These are phyloP conservation scores for Dothistroma pini DNA, from an alignment of 2,329 filamentous ascomycete species.

Conservation along the genomic window DNA sequence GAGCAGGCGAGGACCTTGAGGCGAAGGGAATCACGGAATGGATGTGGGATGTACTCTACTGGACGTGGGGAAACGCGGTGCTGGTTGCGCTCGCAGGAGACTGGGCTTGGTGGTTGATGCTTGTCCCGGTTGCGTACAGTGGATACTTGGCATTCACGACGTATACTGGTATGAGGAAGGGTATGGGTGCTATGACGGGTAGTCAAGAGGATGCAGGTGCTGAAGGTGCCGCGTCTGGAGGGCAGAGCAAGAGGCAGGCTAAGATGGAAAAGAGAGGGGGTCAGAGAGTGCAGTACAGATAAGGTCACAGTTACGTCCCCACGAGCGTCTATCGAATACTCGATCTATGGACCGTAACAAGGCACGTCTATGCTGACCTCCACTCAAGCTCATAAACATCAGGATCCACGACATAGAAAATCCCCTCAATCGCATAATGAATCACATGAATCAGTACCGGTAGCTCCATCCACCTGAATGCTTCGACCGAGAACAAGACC, in stretches of 20 bases:
- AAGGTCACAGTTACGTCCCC: not conserved
- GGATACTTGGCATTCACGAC: slow-evolving; percentile 45
- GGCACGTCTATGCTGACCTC: not conserved
- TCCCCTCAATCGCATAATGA: not conserved
- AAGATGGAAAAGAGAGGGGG: slow-evolving; percentile 53
- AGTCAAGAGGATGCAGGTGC: slow-evolving; percentile 29
- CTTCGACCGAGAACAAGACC: not conserved
- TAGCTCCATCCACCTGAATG: not conserved
- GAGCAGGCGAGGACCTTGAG: slow-evolving; percentile 80
- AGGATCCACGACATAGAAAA: not conserved
- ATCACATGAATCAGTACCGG: not conserved
- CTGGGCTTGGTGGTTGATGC: slow-evolving; percentile 63
- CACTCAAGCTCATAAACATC: not conserved
- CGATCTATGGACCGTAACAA: not conserved
- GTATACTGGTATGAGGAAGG: slow-evolving; percentile 44
- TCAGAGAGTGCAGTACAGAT: slow-evolving; percentile 48
- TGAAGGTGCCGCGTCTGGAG: slow-evolving; percentile 27
- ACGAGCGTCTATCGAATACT: not conserved
- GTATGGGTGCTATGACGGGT: slow-evolving; percentile 41
- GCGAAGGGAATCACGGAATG: slow-evolving; percentile 90
- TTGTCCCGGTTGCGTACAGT: slow-evolving; percentile 45
- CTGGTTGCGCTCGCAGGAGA: slow-evolving; percentile 77
- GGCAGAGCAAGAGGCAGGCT: slow-evolving; percentile 47
- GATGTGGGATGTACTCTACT: slow-evolving; percentile 96
- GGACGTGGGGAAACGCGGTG: slow-evolving; percentile 76